Evolutionary conservation across 257 asterid species (phyloP).

Genomic region (Solanum etuberosum): DNA sequence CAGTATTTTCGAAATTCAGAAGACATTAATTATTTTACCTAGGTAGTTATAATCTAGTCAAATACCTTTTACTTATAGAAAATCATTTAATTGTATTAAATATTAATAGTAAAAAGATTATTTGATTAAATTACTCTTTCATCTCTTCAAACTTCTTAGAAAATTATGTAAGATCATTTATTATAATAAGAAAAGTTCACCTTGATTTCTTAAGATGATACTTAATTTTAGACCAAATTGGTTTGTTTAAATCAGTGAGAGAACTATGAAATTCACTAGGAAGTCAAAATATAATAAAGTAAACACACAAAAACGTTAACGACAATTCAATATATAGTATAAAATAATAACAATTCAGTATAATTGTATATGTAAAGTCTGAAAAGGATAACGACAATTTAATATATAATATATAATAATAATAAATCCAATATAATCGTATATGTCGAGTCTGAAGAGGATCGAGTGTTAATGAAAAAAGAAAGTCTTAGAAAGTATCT

Average conservation of each 20-base stretch:
- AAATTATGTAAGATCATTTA: background rate
- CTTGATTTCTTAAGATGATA: background rate
- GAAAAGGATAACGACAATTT: rapidly evolving
- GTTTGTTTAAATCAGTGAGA: background rate
- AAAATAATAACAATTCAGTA: background rate
- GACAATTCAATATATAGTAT: background rate
- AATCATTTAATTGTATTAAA: background rate
- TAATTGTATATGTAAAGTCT: background rate
- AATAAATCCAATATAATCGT: rapidly evolving
- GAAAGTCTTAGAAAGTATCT: background rate
- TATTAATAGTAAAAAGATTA: background rate
- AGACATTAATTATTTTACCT: background rate
- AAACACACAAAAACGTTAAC: background rate
- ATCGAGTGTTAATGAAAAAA: background rate
- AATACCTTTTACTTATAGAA: background rate
- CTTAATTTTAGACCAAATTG: background rate
- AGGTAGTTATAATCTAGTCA: background rate
- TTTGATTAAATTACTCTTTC: background rate
- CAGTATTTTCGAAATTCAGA: background rate
- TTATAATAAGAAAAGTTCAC: background rate
- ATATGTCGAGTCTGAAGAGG: background rate
- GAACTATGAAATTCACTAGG: too few relatives aligned
- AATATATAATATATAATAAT: background rate
- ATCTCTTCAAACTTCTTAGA: background rate
- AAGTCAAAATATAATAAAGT: background rate